phyloP scores from a whole-genome alignment of 2,329 filamentous ascomycete genomes.

The Elsinoe fawcettii region DNA sequence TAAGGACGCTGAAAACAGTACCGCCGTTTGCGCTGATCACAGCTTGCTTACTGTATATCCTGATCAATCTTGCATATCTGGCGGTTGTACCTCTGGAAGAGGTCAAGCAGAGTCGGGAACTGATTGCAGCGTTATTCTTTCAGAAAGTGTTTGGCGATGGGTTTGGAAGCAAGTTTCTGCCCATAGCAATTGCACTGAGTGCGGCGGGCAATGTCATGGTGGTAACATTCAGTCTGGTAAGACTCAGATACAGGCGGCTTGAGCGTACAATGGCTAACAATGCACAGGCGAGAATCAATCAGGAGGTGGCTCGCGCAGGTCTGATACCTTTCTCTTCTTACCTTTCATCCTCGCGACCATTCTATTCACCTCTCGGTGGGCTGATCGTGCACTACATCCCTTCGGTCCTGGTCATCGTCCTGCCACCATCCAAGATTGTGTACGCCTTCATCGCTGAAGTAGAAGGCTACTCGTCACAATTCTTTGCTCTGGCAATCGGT shows the following conservation, averaged over 20 bases:
- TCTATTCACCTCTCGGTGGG: constrained; percentile 59
- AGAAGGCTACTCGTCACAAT: constrained; percentile 56
- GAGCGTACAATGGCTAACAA: background rate
- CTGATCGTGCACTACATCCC: constrained; percentile 62
- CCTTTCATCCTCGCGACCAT: constrained; percentile 58
- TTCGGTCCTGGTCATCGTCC: constrained; percentile 56
- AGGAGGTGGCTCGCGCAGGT: constrained; percentile 64
- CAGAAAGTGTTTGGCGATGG: constrained; percentile 53
- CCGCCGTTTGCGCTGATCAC: constrained; percentile 53
- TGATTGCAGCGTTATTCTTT: constrained; percentile 62
- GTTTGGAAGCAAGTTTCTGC: constrained; percentile 51
- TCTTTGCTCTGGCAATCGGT: constrained; percentile 41
- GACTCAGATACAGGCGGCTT: background rate
- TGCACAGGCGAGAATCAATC: constrained; percentile 56
- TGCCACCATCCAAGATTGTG: constrained; percentile 54
- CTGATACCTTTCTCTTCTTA: constrained; percentile 57
- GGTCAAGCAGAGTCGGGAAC: constrained; percentile 57
- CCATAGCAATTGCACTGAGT: constrained; percentile 58
- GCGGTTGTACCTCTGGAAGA: constrained; percentile 60
- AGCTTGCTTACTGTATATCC: constrained; percentile 56
- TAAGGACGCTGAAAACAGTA: constrained; percentile 57
- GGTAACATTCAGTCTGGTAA: constrained; percentile 48
- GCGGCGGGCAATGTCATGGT: constrained; percentile 67
- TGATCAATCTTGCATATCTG: constrained; percentile 58
- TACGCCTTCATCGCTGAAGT: constrained; percentile 69